Evolutionary conservation across 1,284 basidiomycete genomes (phyloP), one percentile per base, ranked within the genome.

Genomic region (Moniliophthora roreri): DNA sequence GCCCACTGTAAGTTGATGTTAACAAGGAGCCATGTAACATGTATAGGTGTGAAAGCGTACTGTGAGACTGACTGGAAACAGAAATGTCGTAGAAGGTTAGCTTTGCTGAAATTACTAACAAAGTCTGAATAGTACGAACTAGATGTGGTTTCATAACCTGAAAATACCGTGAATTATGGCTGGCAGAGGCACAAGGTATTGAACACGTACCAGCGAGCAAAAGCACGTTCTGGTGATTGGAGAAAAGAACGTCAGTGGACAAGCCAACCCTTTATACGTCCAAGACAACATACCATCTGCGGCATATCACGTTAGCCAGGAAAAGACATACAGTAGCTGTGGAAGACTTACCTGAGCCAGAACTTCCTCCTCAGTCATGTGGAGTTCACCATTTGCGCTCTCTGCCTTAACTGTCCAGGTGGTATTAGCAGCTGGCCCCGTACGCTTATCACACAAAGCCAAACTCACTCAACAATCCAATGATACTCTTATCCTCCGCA

Each of bases 291-390:
- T 24, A 57, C 46, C 36, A 44, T 39, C 45, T 52, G 53, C 6
- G 39, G n/a, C 20, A 35, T 16, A 34, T 9, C 18, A 32, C 47
- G 15, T 15, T 5, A 48, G 24, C 8, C 1, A 62, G 56, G n/a
- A n/a, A 24, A 1, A 39, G 1, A 41, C 20, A 26, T n/a, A n/a
- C 13, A 28, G 9, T 39, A n/a, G 15, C 38, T 15, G 8, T 24
- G 35, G 11, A 23, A 46, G 10, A 35, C 48, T 11, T 50, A 65
- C 60, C 70, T 85, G 82, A 0, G 85, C 82, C 39, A 85, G 59
- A 16, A 91, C 80, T 63, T 93, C 91, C 18, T 84, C 81, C 48
- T 82, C 75, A 2, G 81, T 77, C 74, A 91, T 75, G 39, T 70
- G 71, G 46, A 80, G 63, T 18, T 67, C 69, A 0, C 71, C 65